Percentiles rank a stretch among this genome's conserved stretches.
Conservation (phyloP, 2,329 filamentous ascomycete species). For the Erysiphe pulchra region DNA sequence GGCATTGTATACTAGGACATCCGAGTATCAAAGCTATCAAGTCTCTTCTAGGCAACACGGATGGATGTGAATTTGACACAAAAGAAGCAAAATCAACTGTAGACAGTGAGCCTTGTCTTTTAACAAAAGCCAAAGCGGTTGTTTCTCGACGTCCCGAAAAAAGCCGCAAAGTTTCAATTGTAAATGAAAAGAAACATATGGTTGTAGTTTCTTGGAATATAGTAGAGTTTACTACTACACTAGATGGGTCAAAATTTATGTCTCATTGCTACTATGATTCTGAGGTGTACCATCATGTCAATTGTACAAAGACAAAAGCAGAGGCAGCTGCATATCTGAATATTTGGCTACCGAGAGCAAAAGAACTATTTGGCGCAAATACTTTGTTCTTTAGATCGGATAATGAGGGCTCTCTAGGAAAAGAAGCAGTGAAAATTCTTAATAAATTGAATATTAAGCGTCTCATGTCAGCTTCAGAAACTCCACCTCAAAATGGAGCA, state of each 20-base stretch:
- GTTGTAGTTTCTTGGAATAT: background rate
- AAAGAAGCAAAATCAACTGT: background rate
- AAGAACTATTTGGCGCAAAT: background rate
- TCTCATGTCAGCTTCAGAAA: background rate
- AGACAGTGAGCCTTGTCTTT: background rate
- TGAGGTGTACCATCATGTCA: background rate
- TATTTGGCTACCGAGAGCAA: background rate
- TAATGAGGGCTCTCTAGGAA: background rate
- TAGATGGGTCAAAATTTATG: background rate
- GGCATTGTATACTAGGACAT: background rate
- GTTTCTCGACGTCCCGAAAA: background rate
- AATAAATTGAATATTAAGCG: background rate
- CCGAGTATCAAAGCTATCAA: background rate
- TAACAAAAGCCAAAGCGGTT: background rate
- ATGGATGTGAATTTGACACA: background rate
- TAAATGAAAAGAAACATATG: background rate
- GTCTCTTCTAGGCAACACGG: background rate
- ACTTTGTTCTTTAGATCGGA: background rate
- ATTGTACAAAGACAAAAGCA: background rate
- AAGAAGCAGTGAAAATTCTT: background rate
- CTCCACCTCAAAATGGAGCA: background rate
- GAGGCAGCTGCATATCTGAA: background rate
- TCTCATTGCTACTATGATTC: background rate
- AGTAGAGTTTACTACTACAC: background rate
- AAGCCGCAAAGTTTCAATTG: background rate